phyloP scores from a whole-genome alignment of 495 filamentous ascomycete genomes.

The Penicillium fimorum region DNA sequence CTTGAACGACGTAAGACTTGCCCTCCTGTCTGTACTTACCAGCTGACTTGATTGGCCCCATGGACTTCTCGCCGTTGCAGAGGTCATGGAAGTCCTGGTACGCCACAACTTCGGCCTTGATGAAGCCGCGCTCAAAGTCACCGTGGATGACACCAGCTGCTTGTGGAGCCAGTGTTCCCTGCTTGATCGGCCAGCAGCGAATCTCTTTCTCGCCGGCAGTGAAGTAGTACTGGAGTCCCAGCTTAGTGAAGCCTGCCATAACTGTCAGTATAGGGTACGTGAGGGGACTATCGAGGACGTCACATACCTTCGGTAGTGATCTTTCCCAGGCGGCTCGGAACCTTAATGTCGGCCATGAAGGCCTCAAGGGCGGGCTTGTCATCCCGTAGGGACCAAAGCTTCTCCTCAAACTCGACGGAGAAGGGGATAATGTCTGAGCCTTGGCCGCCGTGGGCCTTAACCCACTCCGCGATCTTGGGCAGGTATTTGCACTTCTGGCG shows the following conservation, averaged over 20 bases:
- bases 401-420: constrained; percentile 4
- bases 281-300: neutral
- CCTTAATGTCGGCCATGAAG: neutral
- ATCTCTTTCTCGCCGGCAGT: constrained; percentile 3
- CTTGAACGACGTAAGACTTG: neutral
- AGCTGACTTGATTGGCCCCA: constrained; percentile 1
- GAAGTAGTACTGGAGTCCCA: neutral
- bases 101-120: constrained; percentile 3
- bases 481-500: constrained; percentile 2
- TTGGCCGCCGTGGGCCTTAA: neutral
- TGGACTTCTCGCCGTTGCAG: constrained; percentile 1
- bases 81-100: constrained; percentile 1
- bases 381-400: neutral
- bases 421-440: neutral
- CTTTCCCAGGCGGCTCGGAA: neutral
- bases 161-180: neutral
- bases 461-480: constrained; percentile 1
- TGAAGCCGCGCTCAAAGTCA: constrained; percentile 2
- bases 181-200: constrained; percentile 1
- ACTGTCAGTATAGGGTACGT: neutral
- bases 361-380: constrained; percentile 1
- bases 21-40: neutral
- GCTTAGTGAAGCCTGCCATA: neutral
- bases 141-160: neutral
- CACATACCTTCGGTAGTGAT: neutral